Base-by-base conservation (phyloP, 2,329 filamentous ascomycete species). In the Colletotrichum eremochloae region DNA sequence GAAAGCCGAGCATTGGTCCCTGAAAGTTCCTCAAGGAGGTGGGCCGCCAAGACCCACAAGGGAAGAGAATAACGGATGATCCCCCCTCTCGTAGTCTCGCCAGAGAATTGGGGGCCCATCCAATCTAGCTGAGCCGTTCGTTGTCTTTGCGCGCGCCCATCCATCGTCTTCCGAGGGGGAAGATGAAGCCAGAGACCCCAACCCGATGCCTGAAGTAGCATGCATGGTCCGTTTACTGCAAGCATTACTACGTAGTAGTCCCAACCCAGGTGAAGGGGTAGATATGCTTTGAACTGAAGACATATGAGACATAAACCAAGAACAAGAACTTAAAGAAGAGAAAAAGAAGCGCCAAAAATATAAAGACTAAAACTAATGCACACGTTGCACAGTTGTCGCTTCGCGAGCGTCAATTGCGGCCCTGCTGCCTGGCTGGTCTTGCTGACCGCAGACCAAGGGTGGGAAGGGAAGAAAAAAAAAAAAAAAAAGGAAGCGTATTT, bases 121-220 rank as follows among this genome's bases (percentile, higher is more conserved):
- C 36, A 56, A 56, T 63, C 58, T 55, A 67, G 56, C 63, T 42
- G 12, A 48, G 18, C 56, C 42, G 52, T 42, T 44, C 50, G 52
- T 50, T 38, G n/a, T 24, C n/a, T 61, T 3, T 55, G 31, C 18
- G 52, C 62, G 18, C 3, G 44, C 44, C 7, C 44, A 70, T 66
- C 63, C 44, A 70, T 66, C 63, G 48, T 15, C 55, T 70, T 66
- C 46, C 48, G 31, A 61, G 44, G 60, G 53, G 64, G 42, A 65
- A 24, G 44, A 44, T 65, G 42, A 69, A 44, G 60, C 53, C 61
- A 52, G 60, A 57, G 24, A 42, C 12, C 52, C 20, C 60, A 24
- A 46, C 5, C 33, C 42, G 31, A 40, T 46, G 20, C 20, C 36
- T 55, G 56, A 67, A 60, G 42, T 2, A 12, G 46, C 20, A 52